Percentiles rank a stretch among this genome's conserved stretches.
Conservation (phyloP, 495 filamentous ascomycete genomes). For the Umbilicaria muhlenbergii region DNA sequence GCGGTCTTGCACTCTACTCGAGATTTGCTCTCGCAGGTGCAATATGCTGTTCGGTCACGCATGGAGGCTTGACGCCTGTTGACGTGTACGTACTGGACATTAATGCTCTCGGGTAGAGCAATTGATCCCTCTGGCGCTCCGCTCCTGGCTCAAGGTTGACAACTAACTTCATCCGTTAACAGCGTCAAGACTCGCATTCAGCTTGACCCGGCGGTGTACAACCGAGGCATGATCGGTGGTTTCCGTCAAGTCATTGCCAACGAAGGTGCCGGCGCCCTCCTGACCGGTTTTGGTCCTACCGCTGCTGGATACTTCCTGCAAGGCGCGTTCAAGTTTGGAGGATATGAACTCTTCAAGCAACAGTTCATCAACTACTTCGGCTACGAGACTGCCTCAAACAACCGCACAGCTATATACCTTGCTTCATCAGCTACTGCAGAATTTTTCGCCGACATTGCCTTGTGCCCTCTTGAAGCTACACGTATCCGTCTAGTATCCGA, state of each 20-base stretch:
- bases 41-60: conserved; percentile 87
- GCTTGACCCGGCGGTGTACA: conserved; percentile 81
- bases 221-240: conserved; percentile 74
- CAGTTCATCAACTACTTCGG: conserved; percentile 73
- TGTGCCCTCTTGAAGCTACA: conserved; percentile 87
- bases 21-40: conserved; percentile 88
- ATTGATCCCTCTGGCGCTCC: neutral
- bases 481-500: conserved; percentile 90
- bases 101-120: too few species aligned
- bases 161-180: conserved; percentile 20
- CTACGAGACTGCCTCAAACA: conserved; percentile 63
- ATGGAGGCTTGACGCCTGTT: conserved; percentile 82
- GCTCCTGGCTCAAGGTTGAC: neutral
- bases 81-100: conserved; percentile 65
- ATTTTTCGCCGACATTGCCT: conserved; percentile 89
- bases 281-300: conserved; percentile 79
- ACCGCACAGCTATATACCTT: conserved; percentile 80
- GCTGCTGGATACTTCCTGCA: conserved; percentile 89
- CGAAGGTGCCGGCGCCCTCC: conserved; percentile 77
- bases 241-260: conserved; percentile 70
- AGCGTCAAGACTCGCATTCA: conserved; percentile 94
- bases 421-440: conserved; percentile 71
- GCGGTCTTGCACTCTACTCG: conserved; percentile 47
- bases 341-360: conserved; percentile 93
- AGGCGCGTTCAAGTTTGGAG: conserved; percentile 89